Conservation (phyloP, 164 flowering plant species). For the Vitis rotundifolia region DNA sequence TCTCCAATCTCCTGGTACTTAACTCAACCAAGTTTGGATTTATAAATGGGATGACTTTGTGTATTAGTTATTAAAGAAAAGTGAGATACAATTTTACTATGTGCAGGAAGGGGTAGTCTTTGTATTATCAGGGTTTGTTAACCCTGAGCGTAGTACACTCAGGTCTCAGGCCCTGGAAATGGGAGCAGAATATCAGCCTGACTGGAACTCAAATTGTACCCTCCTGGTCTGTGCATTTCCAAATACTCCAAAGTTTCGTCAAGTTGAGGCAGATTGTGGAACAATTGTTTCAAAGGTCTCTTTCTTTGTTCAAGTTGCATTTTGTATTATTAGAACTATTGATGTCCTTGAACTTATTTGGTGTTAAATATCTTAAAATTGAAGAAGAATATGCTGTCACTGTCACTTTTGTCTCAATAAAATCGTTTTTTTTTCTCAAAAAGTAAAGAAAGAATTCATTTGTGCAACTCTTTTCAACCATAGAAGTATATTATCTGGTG, state of each 20-base stretch:
- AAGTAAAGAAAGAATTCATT: too few species aligned
- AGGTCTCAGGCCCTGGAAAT: slow-evolving; percentile 83
- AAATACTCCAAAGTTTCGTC: slow-evolving; percentile 92
- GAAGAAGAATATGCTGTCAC: too few species aligned
- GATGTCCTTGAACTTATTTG: background rate
- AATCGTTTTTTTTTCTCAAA: too few species aligned
- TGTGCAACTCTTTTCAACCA: too few species aligned
- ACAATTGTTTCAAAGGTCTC: slow-evolving; percentile 87
- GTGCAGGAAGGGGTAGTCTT: slow-evolving; percentile 91
- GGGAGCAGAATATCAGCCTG: slow-evolving; percentile 88
- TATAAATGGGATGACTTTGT: too few species aligned
- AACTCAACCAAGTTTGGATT: background rate
- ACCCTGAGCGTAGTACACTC: slow-evolving; percentile 79
- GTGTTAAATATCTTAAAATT: too few species aligned
- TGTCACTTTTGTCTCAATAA: too few species aligned
- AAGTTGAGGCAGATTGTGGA: slow-evolving; percentile 81
- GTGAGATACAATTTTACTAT: slow-evolving; percentile 11
- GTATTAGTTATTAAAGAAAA: background rate
- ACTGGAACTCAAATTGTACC: slow-evolving; percentile 86
- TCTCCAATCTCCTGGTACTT: slow-evolving; percentile 70
- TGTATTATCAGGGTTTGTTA: slow-evolving; percentile 92
- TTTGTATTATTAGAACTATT: background rate
- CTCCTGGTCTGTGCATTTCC: slow-evolving; percentile 88
- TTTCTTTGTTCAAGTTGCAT: background rate
- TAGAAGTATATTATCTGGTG: too few species aligned